Evolutionary conservation across 305 asterid genomes (phyloP).

Genomic region (Rubia tinctorum): DNA sequence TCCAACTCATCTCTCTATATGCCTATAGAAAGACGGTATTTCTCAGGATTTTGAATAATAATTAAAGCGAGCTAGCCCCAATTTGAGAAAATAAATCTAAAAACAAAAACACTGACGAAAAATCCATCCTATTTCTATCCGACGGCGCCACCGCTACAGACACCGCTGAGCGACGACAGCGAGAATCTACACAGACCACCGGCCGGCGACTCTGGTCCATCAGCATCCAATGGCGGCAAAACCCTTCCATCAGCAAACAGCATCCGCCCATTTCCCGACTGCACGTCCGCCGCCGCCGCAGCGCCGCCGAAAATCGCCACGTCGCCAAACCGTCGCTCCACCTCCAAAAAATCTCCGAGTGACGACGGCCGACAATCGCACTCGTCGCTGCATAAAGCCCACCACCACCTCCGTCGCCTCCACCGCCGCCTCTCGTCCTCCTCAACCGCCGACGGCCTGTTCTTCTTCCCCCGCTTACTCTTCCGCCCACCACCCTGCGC

Average conservation of each 20-base stretch:
- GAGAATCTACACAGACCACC: constrained; percentile 56
- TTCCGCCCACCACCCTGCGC: constrained; percentile 30
- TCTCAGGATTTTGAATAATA: too few relatives aligned
- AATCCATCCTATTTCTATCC: constrained; percentile 25
- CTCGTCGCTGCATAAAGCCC: constrained; percentile 73
- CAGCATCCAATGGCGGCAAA: constrained; percentile 54
- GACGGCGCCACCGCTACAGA: constrained; percentile 44
- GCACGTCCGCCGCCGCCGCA: constrained; percentile 38
- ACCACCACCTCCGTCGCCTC: constrained; percentile 67
- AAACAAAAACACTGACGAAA: background rate
- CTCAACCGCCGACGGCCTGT: constrained; percentile 29
- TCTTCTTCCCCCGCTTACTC: constrained; percentile 42
- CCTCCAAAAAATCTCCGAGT: constrained; percentile 71
- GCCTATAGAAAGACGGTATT: too few relatives aligned
- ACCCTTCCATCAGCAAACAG: constrained; percentile 81
- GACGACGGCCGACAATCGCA: constrained; percentile 58
- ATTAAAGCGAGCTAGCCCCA: background rate
- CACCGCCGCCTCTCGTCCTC: constrained; percentile 32
- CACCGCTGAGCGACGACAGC: constrained; percentile 38
- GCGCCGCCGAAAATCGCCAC: constrained; percentile 28
- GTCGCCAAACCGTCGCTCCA: constrained; percentile 70
- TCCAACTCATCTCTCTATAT: too few relatives aligned
- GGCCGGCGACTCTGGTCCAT: constrained; percentile 37
- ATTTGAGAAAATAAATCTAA: background rate
- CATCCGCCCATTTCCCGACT: constrained; percentile 49